Percentiles rank a stretch among this genome's conserved stretches.
phyloP scores from a whole-genome alignment of 2,329 filamentous ascomycete genomes.

The Chaetomium strumarium region DNA sequence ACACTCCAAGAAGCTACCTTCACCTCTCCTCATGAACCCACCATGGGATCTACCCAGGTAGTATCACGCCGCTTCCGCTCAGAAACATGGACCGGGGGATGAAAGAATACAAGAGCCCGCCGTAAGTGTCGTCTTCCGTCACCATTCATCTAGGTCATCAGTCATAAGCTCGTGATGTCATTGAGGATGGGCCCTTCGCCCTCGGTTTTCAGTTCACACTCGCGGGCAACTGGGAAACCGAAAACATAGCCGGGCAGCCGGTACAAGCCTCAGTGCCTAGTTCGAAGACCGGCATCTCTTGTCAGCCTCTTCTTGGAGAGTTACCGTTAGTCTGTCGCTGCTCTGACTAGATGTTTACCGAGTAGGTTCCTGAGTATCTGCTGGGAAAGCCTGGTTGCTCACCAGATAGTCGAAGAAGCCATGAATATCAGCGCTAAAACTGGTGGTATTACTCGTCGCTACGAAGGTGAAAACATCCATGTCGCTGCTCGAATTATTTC shows the following conservation, averaged over 20 bases:
- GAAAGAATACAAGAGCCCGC: no score
- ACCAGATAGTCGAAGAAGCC: slow-evolving; percentile 48
- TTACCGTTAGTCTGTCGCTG: neutral
- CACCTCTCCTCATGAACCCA: no score
- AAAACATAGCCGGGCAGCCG: slow-evolving; percentile 16
- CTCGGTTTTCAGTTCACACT: neutral
- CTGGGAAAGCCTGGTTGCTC: slow-evolving; percentile 31
- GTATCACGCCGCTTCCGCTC: no score
- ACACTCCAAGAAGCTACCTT: no score
- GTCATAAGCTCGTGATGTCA: neutral
- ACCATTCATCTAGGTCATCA: neutral
- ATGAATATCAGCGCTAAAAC: slow-evolving; percentile 46
- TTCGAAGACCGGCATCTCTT: slow-evolving; percentile 7
- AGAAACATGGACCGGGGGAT: no score
- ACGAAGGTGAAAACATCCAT: slow-evolving; percentile 50
- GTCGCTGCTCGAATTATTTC: slow-evolving; percentile 39
- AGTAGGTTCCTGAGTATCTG: slow-evolving; percentile 15
- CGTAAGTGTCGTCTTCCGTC: no score
- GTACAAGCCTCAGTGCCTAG: slow-evolving; percentile 19
- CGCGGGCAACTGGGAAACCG: slow-evolving; percentile 10
- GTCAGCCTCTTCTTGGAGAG: no score
- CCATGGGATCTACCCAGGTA: no score
- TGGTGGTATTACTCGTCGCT: slow-evolving; percentile 32
- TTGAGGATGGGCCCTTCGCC: neutral
- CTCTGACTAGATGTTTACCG: slow-evolving; percentile 19